A percentile compares a stretch with the other conserved stretches of the same genome.
phyloP scores from a whole-genome alignment of 2,329 filamentous ascomycete species.

The Pestalotiopsis sp. region DNA sequence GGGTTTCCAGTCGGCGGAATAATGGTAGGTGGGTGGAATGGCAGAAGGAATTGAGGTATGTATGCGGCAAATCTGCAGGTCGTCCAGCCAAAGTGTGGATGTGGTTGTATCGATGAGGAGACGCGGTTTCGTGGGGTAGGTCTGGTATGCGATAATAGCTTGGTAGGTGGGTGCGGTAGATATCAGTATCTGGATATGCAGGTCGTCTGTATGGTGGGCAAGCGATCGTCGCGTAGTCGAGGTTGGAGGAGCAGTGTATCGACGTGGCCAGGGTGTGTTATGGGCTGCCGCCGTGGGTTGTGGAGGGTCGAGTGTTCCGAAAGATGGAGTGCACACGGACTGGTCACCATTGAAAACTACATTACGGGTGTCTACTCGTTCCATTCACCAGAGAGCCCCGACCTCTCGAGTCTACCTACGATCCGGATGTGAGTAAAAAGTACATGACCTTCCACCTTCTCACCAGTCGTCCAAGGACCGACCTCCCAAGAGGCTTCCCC shows the following conservation, averaged over 20 bases:
- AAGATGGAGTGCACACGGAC: not conserved
- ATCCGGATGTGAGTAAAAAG: not conserved
- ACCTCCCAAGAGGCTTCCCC: not conserved
- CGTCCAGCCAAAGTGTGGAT: not conserved
- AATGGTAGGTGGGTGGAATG: not conserved
- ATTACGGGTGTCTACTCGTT: not conserved
- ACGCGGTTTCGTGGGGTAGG: slow-evolving; percentile 4
- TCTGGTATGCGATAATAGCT: not conserved
- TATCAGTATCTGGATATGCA: slow-evolving; percentile 3
- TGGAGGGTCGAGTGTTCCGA: not conserved
- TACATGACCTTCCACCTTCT: not conserved
- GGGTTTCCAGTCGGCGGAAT: not conserved
- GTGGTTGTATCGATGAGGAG: not conserved
- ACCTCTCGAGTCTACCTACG: not conserved
- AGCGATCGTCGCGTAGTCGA: not conserved
- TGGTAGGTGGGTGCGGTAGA: not conserved
- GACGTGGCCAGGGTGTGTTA: not conserved
- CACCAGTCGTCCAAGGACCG: not conserved
- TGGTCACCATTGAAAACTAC: not conserved
- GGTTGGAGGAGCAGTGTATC: not conserved
- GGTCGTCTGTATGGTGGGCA: not conserved
- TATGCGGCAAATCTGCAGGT: not conserved
- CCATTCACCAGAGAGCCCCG: not conserved
- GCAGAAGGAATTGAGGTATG: not conserved
- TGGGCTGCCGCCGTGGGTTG: not conserved